A percentile compares a stretch with the other conserved stretches of the same genome.
These are phyloP conservation scores for Pezizomycotina sp. DNA, from an alignment of 2,329 filamentous ascomycete genomes.

Conservation along the genomic window DNA sequence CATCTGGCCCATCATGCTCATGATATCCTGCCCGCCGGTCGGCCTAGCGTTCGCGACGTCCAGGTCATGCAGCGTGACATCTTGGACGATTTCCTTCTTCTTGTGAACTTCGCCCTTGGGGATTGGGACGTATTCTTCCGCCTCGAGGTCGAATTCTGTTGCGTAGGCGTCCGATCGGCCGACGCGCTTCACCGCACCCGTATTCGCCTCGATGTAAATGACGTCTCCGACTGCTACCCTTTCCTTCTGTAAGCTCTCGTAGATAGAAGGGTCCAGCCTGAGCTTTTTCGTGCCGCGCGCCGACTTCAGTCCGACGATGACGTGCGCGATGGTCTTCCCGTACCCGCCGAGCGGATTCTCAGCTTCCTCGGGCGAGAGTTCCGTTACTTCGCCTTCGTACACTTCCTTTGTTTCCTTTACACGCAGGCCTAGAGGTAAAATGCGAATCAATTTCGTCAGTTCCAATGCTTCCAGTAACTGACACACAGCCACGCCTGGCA, in stretches of 20 bases:
- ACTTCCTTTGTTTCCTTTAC: conserved; percentile 98
- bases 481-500: conserved; percentile 10
- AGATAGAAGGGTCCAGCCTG: conserved; percentile 89
- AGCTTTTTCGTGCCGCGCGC: conserved; percentile 96
- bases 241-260: conserved; percentile 98
- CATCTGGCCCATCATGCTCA: conserved; percentile 99
- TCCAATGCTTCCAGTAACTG: neutral
- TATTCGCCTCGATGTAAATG: conserved; percentile 98
- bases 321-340: conserved; percentile 89
- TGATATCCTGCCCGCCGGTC: conserved; percentile 91
- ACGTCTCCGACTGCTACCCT: conserved; percentile 90
- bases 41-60: conserved; percentile 91
- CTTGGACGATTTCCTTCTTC: conserved; percentile 99
- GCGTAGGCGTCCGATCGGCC: conserved; percentile 92
- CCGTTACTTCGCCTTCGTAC: conserved; percentile 95
- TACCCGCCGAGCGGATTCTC: conserved; percentile 96
- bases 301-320: conserved; percentile 87
- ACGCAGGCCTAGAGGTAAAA: too few relatives aligned
- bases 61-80: conserved; percentile 90
- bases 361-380: conserved; percentile 91
- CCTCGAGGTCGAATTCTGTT: conserved; percentile 95
- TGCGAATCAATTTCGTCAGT: too few relatives aligned
- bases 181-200: conserved; percentile 91
- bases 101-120: conserved; percentile 99
- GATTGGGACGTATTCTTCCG: conserved; percentile 96